These are phyloP conservation scores for Boletus reticuloceps DNA, from an alignment of 768 basidiomycete genomes.

Conservation along the genomic window DNA sequence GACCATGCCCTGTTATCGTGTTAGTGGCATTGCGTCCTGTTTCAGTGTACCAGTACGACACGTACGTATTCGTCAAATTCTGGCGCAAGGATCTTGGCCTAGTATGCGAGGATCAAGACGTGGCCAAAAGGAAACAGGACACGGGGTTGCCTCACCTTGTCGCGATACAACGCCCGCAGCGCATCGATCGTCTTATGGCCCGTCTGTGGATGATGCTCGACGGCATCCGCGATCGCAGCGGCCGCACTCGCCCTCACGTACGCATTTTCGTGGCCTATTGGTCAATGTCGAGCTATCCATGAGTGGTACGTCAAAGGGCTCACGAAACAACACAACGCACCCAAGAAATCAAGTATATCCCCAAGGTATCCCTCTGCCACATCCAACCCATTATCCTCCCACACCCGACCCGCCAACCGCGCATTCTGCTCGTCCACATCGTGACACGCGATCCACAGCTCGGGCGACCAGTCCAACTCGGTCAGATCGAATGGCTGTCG, in stretches of 20 bases:
- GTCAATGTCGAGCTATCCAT: not conserved
- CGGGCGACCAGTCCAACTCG: conserved; percentile 88
- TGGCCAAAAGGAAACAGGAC: no score
- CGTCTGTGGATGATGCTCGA: conserved; percentile 66
- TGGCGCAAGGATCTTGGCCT: conserved; percentile 82
- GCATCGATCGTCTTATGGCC: conserved; percentile 45
- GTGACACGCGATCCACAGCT: conserved; percentile 85
- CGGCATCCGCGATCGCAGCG: conserved; percentile 71
- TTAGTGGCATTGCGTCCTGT: not conserved
- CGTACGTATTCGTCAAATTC: conserved; percentile 92
- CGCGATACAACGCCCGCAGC: conserved; percentile 74
- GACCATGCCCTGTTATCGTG: conserved; percentile 75
- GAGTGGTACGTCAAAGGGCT: not conserved
- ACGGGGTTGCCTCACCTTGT: conserved; percentile 53
- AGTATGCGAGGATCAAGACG: no score
- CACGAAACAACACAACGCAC: conserved; percentile 37
- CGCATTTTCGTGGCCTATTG: conserved; percentile 76
- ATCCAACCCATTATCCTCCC: conserved; percentile 96
- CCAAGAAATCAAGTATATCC: conserved; percentile 62
- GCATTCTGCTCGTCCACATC: conserved; percentile 90
- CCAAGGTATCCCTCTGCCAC: conserved; percentile 62
- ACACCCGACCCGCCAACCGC: conserved; percentile 72
- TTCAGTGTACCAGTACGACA: not conserved
- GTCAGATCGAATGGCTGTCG: conserved; percentile 88
- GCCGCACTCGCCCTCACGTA: conserved; percentile 79